Evolutionary conservation across 192 early-diverging fungal genomes (phyloP).

Genomic region (Coemansia sp.): DNA sequence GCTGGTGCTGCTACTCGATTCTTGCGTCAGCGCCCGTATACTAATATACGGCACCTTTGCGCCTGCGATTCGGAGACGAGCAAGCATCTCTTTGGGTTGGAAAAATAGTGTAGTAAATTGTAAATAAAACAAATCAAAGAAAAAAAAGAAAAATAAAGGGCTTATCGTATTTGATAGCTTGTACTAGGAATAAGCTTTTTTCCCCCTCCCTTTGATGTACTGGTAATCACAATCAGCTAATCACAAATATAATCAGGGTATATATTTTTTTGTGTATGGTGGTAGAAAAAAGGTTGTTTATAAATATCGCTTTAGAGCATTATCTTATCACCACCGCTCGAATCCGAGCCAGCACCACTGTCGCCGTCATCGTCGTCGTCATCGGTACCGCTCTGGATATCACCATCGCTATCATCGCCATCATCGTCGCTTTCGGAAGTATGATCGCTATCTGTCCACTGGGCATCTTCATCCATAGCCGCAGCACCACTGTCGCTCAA

Average conservation of each 20-base stretch:
- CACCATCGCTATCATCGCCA: not conserved
- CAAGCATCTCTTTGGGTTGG: not conserved
- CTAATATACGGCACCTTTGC: not conserved
- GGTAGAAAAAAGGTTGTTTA: too few relatives aligned
- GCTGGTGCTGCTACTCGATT: not conserved
- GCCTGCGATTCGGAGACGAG: not conserved
- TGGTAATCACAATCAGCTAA: not conserved
- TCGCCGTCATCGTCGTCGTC: conserved; percentile 10
- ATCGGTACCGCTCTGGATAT: not conserved
- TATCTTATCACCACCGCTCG: not conserved
- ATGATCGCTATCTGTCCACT: conserved; percentile 34
- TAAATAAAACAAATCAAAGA: too few relatives aligned
- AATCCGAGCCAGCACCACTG: not conserved
- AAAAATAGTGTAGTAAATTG: too few relatives aligned
- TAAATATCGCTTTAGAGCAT: not conserved
- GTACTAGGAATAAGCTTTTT: too few relatives aligned
- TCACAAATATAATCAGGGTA: not conserved
- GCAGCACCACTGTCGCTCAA: conserved; percentile 6
- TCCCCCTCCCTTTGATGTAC: too few relatives aligned
- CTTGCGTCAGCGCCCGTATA: not conserved
- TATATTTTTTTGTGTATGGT: not conserved
- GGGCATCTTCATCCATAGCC: conserved; percentile 22
- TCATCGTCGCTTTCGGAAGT: not conserved
- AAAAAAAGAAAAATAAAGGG: not conserved
- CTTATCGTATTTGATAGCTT: too few relatives aligned